These are phyloP conservation scores for Megacollybia platyphylla DNA, from an alignment of 1,284 basidiomycete genomes.

Conservation along the genomic window DNA sequence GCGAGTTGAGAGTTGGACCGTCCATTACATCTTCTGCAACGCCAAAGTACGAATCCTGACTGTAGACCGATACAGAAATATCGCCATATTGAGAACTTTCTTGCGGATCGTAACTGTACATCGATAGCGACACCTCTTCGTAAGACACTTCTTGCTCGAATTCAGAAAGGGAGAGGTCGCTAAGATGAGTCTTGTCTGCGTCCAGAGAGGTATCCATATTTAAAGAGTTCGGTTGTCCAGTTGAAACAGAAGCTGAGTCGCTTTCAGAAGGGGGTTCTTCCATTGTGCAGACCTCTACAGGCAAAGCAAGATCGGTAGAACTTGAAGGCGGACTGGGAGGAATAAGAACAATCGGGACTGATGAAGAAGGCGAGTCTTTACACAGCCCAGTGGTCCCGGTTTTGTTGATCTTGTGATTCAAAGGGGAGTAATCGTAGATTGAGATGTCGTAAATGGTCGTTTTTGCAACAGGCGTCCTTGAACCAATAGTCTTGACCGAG, in stretches of 20 bases:
- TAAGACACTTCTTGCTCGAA: too few relatives aligned
- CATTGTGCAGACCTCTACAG: constrained; percentile 6
- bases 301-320: not conserved
- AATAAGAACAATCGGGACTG: constrained; percentile 8
- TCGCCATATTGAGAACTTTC: too few relatives aligned
- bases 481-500: constrained; percentile 1
- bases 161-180: not conserved
- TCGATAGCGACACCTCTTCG: too few relatives aligned
- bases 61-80: too few relatives aligned
- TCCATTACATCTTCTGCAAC: not conserved
- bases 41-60: too few relatives aligned
- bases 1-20: not conserved
- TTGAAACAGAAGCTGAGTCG: not conserved
- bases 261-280: not conserved
- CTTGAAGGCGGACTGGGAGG: constrained; percentile 6
- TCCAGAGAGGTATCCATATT: not conserved
- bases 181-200: not conserved
- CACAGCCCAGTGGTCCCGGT: constrained; percentile 2
- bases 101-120: too few relatives aligned
- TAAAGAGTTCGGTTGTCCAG: too few relatives aligned
- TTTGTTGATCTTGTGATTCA: constrained; percentile 1
- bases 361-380: not conserved
- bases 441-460: constrained; percentile 13
- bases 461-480: constrained; percentile 2
- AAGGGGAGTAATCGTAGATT: constrained; percentile 5